Conservation (phyloP, 306 rosid species). For the Inga leiocalycina region DNA sequence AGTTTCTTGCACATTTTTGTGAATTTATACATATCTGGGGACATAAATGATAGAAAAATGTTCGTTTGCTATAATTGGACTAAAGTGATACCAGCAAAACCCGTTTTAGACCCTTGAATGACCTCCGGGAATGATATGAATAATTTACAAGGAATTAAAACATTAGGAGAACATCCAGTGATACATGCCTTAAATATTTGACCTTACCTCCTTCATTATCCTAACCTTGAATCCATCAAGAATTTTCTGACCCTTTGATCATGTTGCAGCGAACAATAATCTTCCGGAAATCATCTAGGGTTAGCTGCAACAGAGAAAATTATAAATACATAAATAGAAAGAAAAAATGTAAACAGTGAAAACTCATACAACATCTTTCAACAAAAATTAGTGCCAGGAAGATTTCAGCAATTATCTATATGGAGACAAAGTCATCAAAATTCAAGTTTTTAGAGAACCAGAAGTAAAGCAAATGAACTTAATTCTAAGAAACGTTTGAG, state of each 20-base stretch:
- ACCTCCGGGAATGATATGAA: too few relatives aligned
- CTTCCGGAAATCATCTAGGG: conserved; percentile 74
- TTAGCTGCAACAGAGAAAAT: conserved; percentile 57
- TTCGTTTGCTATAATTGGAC: too few relatives aligned
- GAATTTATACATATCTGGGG: too few relatives aligned
- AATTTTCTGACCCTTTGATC: conserved; percentile 51
- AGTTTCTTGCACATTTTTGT: too few relatives aligned
- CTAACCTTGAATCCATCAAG: conserved; percentile 36
- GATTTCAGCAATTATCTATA: not conserved
- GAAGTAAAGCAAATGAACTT: not conserved
- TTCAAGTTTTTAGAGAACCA: not conserved
- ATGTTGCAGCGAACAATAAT: conserved; percentile 81
- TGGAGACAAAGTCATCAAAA: not conserved
- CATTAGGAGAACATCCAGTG: not conserved
- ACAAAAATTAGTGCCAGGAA: conserved; percentile 31
- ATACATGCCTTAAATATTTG: not conserved
- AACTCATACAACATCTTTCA: not conserved
- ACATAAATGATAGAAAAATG: too few relatives aligned
- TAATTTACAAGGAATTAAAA: too few relatives aligned
- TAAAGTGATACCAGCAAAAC: too few relatives aligned
- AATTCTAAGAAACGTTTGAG: not conserved
- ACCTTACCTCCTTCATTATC: not conserved
- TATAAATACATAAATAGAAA: not conserved
- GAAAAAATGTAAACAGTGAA: not conserved
- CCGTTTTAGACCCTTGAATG: too few relatives aligned